phyloP scores from a whole-genome alignment of 768 basidiomycete genomes.

The Rhodotorula diobovata region DNA sequence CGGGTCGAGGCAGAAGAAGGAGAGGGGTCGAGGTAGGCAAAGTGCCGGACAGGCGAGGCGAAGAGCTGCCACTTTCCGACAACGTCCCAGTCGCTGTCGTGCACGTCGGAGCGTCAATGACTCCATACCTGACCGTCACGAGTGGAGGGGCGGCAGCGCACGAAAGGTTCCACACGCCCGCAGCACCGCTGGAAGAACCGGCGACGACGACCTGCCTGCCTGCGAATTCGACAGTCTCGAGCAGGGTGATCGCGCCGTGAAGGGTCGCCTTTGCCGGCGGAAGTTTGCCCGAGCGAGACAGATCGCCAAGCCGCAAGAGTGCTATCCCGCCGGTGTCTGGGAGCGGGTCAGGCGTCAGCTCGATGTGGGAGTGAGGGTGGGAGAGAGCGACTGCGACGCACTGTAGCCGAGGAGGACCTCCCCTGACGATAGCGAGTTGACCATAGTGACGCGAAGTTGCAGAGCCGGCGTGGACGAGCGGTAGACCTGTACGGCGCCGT shows the following conservation, averaged over 20 bases:
- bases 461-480: slow-evolving; percentile 25
- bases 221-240: slow-evolving; percentile 46
- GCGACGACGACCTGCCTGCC: slow-evolving; percentile 57
- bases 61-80: slow-evolving; percentile 71
- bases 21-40: slow-evolving; percentile 57
- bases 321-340: background rate
- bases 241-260: slow-evolving; percentile 19
- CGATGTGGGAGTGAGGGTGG: background rate
- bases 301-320: background rate
- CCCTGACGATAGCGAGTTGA: slow-evolving; percentile 60
- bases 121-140: background rate
- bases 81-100: slow-evolving; percentile 59
- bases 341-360: background rate
- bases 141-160: slow-evolving; percentile 46
- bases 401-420: slow-evolving; percentile 63
- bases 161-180: slow-evolving; percentile 68
- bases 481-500: background rate
- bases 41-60: slow-evolving; percentile 59
- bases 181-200: slow-evolving; percentile 71
- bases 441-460: slow-evolving; percentile 46
- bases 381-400: slow-evolving; percentile 45
- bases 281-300: background rate
- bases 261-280: background rate
- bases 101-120: background rate
- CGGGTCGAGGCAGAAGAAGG: slow-evolving; percentile 29